A percentile compares a stretch with the other conserved stretches of the same genome.
Evolutionary conservation across 2,329 filamentous ascomycete species (phyloP).

Genomic region (Fusarium heterosporum): DNA sequence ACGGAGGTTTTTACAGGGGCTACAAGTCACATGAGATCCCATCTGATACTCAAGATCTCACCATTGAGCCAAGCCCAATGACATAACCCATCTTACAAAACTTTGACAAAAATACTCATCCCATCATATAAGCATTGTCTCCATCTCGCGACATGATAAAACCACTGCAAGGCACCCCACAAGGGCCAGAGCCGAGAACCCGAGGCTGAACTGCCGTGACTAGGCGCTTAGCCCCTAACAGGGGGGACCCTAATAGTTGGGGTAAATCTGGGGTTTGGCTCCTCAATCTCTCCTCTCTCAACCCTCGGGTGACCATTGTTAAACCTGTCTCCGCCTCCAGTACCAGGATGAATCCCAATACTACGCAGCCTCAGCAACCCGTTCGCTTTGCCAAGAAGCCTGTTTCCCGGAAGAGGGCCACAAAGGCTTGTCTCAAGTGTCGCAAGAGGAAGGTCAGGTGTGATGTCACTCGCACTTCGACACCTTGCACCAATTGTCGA

Average conservation of each 20-base stretch:
- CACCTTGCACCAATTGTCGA: constrained; percentile 41
- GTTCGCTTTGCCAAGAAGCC: constrained; percentile 40
- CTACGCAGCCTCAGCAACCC: constrained; percentile 28
- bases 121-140: not conserved
- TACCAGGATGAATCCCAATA: constrained; percentile 29
- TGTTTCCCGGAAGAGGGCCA: constrained; percentile 37
- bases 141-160: not conserved
- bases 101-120: not conserved
- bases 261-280: constrained; percentile 31
- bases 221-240: constrained; percentile 13
- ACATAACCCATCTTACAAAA: not conserved
- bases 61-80: not conserved
- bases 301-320: constrained; percentile 23
- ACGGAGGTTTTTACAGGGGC: not conserved
- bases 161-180: not conserved
- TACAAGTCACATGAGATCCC: not conserved
- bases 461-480: constrained; percentile 37
- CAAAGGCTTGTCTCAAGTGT: constrained; percentile 41
- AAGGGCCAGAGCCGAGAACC: constrained; percentile 13
- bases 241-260: constrained; percentile 10
- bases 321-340: constrained; percentile 1
- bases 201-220: constrained; percentile 13
- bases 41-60: not conserved
- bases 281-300: constrained; percentile 3
- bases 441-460: constrained; percentile 41